These are phyloP conservation scores for Telfairia occidentalis DNA, from an alignment of 331 rosid genomes.

Conservation along the genomic window DNA sequence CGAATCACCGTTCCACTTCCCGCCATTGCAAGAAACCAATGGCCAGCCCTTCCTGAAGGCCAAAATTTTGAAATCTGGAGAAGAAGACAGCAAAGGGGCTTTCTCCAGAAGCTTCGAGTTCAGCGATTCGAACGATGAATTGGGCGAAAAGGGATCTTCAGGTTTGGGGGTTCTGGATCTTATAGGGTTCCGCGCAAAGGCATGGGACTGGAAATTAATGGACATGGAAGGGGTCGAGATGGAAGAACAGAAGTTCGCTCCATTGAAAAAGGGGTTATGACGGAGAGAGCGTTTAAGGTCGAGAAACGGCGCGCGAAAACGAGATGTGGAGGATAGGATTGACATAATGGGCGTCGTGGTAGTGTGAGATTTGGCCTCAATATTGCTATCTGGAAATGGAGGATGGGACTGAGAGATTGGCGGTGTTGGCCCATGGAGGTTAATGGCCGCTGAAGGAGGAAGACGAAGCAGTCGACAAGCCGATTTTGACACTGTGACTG, in stretches of 20 bases:
- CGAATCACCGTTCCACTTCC: slow-evolving; percentile 20
- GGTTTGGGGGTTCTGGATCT: slow-evolving; percentile 40
- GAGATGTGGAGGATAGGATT: slow-evolving; percentile 15
- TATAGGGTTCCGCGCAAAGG: slow-evolving; percentile 65
- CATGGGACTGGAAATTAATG: slow-evolving; percentile 37
- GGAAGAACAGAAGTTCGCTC: slow-evolving; percentile 15
- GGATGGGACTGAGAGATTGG: background rate
- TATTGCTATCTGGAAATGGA: background rate
- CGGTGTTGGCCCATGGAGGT: background rate
- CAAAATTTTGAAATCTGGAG: slow-evolving; percentile 56
- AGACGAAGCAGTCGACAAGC: background rate
- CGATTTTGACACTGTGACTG: background rate
- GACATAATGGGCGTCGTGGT: background rate
- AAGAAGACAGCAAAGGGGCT: slow-evolving; percentile 31
- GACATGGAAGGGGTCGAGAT: slow-evolving; percentile 36
- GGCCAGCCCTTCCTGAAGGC: slow-evolving; percentile 61
- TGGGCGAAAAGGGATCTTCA: slow-evolving; percentile 38
- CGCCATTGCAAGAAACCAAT: slow-evolving; percentile 36
- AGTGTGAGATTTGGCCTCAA: background rate
- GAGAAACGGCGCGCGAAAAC: slow-evolving; percentile 6
- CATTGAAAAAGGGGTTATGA: background rate
- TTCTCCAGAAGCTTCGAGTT: slow-evolving; percentile 31
- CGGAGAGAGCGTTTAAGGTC: no score
- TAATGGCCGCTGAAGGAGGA: background rate
- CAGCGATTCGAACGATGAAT: slow-evolving; percentile 41